phyloP scores from a whole-genome alignment of 2,329 filamentous ascomycete genomes.

The Epichloe sibirici region DNA sequence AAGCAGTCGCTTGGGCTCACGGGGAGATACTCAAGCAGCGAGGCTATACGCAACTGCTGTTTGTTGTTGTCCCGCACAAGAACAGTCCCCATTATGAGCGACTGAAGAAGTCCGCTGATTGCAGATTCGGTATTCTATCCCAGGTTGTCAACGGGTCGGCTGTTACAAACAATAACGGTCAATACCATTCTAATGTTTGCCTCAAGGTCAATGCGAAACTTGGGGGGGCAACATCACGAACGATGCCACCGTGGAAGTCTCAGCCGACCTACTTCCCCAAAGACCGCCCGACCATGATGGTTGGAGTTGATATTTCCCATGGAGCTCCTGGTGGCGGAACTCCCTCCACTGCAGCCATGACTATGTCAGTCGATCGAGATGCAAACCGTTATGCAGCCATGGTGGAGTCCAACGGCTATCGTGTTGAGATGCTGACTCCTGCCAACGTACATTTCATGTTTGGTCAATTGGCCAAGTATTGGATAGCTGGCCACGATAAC shows the following conservation, averaged over 20 bases:
- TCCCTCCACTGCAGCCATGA: conserved; percentile 78
- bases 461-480: conserved; percentile 48
- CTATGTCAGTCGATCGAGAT: conserved; percentile 61
- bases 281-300: conserved; percentile 57
- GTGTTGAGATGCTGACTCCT: conserved; percentile 64
- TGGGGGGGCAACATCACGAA: conserved; percentile 59
- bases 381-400: conserved; percentile 66
- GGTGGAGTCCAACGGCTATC: conserved; percentile 71
- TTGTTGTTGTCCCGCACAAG: conserved; percentile 65
- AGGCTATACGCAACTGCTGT: conserved; percentile 57
- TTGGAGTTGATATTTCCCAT: conserved; percentile 88
- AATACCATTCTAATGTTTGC: conserved; percentile 86
- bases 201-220: conserved; percentile 98
- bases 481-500: conserved; percentile 42
- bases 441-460: conserved; percentile 57
- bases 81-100: conserved; percentile 64
- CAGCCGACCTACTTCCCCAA: conserved; percentile 23
- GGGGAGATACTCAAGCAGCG: conserved; percentile 41
- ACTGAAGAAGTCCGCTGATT: conserved; percentile 83
- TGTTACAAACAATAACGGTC: conserved; percentile 55
- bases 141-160: conserved; percentile 68
- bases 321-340: conserved; percentile 52
- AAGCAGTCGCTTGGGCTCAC: conserved; percentile 33
- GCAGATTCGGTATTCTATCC: conserved; percentile 68
- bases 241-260: conserved; percentile 21